Evolutionary conservation across 208 protist genomes (phyloP).

Genomic region (Porcisia deanei): DNA sequence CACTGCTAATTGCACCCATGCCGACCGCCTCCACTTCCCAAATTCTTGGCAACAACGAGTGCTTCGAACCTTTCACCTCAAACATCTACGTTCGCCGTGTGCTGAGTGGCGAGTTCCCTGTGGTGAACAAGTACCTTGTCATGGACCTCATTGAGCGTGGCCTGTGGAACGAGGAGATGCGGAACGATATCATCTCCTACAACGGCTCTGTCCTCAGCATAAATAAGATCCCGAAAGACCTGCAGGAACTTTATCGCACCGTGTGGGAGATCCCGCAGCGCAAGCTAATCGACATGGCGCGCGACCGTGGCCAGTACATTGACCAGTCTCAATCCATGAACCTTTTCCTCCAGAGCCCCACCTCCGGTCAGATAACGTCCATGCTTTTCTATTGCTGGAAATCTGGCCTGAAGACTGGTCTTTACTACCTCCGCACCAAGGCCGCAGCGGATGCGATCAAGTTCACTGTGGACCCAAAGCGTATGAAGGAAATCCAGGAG

Average conservation of each 20-base stretch:
- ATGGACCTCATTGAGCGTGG: constrained; percentile 93
- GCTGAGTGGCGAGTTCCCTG: constrained; percentile 98
- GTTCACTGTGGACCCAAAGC: constrained; percentile 98
- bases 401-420: constrained; percentile 99
- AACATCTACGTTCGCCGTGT: constrained; percentile 99
- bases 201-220: constrained; percentile 97
- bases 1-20: constrained; percentile 99
- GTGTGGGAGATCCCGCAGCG: constrained; percentile 99
- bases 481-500: constrained; percentile 73
- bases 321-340: constrained; percentile 99
- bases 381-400: constrained; percentile 99
- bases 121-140: constrained; percentile 99
- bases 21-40: constrained; percentile 99
- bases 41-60: constrained; percentile 99
- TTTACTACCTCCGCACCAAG: constrained; percentile 99
- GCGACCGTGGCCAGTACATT: constrained; percentile 98
- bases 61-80: constrained; percentile 99
- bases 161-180: constrained; percentile 95
- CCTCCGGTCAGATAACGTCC: constrained; percentile 95
- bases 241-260: constrained; percentile 98
- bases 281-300: constrained; percentile 98
- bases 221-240: constrained; percentile 92
- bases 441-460: constrained; percentile 99
- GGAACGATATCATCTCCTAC: constrained; percentile 96
- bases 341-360: constrained; percentile 97